A percentile compares a stretch with the other conserved stretches of the same genome.
These are phyloP conservation scores for Naematelia aurantialba DNA, from an alignment of 768 basidiomycete species.

Conservation along the genomic window DNA sequence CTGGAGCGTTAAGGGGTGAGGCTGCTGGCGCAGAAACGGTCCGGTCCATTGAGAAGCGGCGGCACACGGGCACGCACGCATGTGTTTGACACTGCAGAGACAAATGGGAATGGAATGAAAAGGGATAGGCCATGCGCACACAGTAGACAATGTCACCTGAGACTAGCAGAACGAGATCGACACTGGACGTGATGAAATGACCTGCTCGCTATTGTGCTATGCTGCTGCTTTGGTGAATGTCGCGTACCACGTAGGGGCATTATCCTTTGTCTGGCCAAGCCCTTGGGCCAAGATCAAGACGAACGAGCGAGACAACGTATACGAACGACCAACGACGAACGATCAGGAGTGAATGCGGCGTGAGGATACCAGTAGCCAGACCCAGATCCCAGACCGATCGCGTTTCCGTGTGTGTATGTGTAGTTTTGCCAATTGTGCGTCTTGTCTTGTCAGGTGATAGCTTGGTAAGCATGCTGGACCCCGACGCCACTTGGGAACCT, in stretches of 20 bases:
- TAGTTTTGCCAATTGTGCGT: neutral
- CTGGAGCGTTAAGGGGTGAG: neutral
- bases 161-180: neutral
- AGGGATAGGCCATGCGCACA: neutral
- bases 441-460: neutral
- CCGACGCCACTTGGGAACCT: conserved; percentile 12
- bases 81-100: neutral
- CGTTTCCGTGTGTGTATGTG: neutral
- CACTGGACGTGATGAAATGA: neutral
- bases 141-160: neutral
- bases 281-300: too few relatives aligned
- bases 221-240: neutral
- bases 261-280: neutral
- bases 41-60: too few relatives aligned
- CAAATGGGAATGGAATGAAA: neutral
- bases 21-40: too few relatives aligned
- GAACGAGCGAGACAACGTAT: neutral
- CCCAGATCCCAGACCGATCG: neutral
- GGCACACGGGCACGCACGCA: too few relatives aligned
- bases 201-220: neutral
- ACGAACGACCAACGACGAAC: neutral
- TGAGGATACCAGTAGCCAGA: neutral
- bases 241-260: neutral
- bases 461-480: conserved; percentile 5
- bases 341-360: neutral